Conservation (phyloP, 495 filamentous ascomycete genomes). For the Talaromyces nanjingensis region DNA sequence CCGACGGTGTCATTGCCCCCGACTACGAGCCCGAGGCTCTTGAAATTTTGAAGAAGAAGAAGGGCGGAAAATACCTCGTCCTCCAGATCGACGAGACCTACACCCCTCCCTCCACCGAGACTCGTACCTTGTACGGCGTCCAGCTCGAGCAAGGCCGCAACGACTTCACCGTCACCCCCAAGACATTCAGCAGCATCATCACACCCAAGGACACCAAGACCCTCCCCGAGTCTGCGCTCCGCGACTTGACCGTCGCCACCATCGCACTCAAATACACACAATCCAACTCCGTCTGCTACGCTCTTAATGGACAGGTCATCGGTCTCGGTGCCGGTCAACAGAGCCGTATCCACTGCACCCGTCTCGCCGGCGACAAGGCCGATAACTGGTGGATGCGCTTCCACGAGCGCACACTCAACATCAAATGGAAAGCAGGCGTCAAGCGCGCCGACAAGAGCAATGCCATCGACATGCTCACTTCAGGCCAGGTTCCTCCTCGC, state of each 20-base stretch:
- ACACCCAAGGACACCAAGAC: conserved; percentile 67
- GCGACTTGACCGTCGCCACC: conserved; percentile 91
- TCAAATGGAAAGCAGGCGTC: conserved; percentile 95
- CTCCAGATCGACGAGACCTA: conserved; percentile 90
- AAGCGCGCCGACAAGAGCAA: conserved; percentile 98
- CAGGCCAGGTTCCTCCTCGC: conserved; percentile 73
- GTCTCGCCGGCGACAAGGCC: conserved; percentile 95
- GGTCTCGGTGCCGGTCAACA: conserved; percentile 95
- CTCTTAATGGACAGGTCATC: conserved; percentile 87
- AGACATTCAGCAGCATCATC: conserved; percentile 77
- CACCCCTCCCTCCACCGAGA: conserved; percentile 67
- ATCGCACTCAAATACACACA: conserved; percentile 98
- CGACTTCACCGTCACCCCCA: conserved; percentile 76
- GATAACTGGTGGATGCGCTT: conserved; percentile 99
- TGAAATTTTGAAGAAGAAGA: conserved; percentile 94
- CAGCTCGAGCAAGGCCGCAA: conserved; percentile 84
- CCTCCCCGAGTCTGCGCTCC: conserved; percentile 72
- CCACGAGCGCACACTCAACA: conserved; percentile 73
- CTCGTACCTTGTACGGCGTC: conserved; percentile 80
- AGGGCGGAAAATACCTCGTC: conserved; percentile 92
- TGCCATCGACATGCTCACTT: conserved; percentile 90
- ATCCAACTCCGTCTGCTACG: conserved; percentile 97
- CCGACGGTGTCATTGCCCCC: conserved; percentile 91
- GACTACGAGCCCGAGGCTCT: conserved; percentile 77
- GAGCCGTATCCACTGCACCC: conserved; percentile 95